Base-by-base conservation (phyloP, 305 asterid genomes). In the Fraxinus angustifolia region DNA sequence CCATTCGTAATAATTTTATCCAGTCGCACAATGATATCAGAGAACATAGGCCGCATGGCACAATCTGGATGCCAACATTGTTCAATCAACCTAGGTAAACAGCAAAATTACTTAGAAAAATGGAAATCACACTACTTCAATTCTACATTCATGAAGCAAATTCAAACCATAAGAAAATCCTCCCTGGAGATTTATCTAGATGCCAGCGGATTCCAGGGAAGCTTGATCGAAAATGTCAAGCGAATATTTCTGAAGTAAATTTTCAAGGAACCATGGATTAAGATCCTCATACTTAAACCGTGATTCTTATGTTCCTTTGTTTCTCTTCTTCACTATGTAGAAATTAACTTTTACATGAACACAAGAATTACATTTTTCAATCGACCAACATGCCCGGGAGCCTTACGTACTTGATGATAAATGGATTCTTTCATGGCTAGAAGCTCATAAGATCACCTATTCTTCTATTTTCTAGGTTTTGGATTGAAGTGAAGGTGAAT, bases 11-110 rank as follows among this genome's bases (percentile, higher is more conserved):
- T 91, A 76, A 94, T 94, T 85, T 81, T 94, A 81, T 94, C 93
- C 89, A 93, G 77, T 53, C 98, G 91, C 21, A 87, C 62, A 38
- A 96, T 92, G 85, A 94, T 90, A 89, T 96, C 95, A 0, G 92
- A 78, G 83, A 94, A 96, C 53, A 88, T 85, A 17, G 99, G 98
- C 91, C 98, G 85, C 58, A 58, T 67, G 65, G 34, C 65, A 26
- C 85, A 28, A 75, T 91, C 93, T 19, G 94, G 93, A 86, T 91
- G 88, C 99, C 98, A 94, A 85, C 99, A 96, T 86, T 92, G 95
- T 88, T 96, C 98, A 77, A 96, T 90, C 92, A 96, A 85, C 90
- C 99, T 96, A 82, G 28, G 86, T 30, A 84, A 35, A n/a, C 36
- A 17, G 68, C 33, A 76, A 45, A 78, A 35, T 80, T 35, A 82